Evolutionary conservation across 805 yeast species (phyloP), one percentile per base, ranked within the genome.

Genomic region (Saturnispora zaruensis): DNA sequence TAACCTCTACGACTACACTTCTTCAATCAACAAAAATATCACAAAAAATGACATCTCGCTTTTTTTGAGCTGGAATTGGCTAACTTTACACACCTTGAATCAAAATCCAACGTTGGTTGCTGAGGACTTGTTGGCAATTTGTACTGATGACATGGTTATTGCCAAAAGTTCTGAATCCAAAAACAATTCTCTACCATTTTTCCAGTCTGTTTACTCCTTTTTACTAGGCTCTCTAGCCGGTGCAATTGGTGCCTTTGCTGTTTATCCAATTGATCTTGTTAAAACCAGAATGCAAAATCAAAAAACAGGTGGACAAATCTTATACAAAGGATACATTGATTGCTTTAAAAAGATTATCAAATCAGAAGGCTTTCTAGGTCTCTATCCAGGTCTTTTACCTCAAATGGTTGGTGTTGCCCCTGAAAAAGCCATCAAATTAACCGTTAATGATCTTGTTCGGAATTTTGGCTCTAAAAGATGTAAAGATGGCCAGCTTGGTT

Each of bases 221-320:
- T 70, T 85, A 28, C 72, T 91, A 52, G 99, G 99, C 16, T 88
- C 97, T 3, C 76, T 90, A 46, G 98, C 99, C 30, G 99, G 99
- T 52, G 93, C 96, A 59, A 81, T 91, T 67, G 99, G 99, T 54
- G 97, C 99, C n/a, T 87, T 96, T 5, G 87, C 85, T 14, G 99
- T 91, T 41, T 91, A 91, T 66, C 99, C 99, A 30, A 93, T 93
- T 57, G 99, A 91, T 69, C 74, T 93, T 65, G 89, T 91, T 56
- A 91, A 91, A 70, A 91, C 99, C 5, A 80, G 98, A 66, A 88
- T 91, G 95, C 99, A 91, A 70, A 95, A 95, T 53, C 98, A 91
- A 71, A 79, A 88, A 56, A 79, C 80, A 53, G 73, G 78, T 45
- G 69, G 82, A 1, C 26, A 23, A 30, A n/a, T 32, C 8, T 70